A percentile compares a stretch with the other conserved stretches of the same genome.
These are phyloP conservation scores for Withania somnifera DNA, from an alignment of 305 asterid species.

Conservation along the genomic window DNA sequence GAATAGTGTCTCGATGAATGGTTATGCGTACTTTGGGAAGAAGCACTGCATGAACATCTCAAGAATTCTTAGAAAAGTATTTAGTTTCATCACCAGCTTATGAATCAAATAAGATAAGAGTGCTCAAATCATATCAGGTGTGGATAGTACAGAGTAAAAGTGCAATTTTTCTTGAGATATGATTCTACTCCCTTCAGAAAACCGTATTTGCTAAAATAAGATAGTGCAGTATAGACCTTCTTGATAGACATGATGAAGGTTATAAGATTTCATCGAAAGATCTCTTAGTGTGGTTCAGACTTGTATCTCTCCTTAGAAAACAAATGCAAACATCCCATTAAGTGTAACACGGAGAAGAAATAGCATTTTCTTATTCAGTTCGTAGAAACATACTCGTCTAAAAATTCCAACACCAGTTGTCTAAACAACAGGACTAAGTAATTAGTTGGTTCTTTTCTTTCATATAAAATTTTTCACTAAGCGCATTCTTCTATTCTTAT, in stretches of 20 bases:
- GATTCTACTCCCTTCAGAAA: slow-evolving; percentile 47
- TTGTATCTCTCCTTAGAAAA: slow-evolving; percentile 61
- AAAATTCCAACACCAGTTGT: no score
- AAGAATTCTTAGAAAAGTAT: not conserved
- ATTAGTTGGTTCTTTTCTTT: no score
- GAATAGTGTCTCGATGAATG: slow-evolving; percentile 57
- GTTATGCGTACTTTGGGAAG: slow-evolving; percentile 78
- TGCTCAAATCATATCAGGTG: slow-evolving; percentile 39
- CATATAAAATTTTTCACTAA: no score
- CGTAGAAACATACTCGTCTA: slow-evolving; percentile 59
- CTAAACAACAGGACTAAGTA: no score
- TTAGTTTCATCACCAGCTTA: slow-evolving; percentile 1
- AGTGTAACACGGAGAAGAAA: not conserved
- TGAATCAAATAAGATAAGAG: not conserved
- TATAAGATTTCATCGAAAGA: slow-evolving; percentile 42
- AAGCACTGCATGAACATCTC: slow-evolving; percentile 51
- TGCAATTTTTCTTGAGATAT: slow-evolving; percentile 64
- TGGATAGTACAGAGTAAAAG: slow-evolving; percentile 29
- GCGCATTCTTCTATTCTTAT: no score
- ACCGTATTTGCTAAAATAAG: not conserved
- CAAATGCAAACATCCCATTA: not conserved
- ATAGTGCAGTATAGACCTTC: not conserved
- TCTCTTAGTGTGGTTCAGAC: slow-evolving; percentile 63
- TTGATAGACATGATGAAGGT: not conserved
- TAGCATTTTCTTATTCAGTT: not conserved